Evolutionary conservation across 306 rosid genomes (phyloP), one percentile per base, ranked within the genome.

Genomic region (Lathyrus tuberosus): DNA sequence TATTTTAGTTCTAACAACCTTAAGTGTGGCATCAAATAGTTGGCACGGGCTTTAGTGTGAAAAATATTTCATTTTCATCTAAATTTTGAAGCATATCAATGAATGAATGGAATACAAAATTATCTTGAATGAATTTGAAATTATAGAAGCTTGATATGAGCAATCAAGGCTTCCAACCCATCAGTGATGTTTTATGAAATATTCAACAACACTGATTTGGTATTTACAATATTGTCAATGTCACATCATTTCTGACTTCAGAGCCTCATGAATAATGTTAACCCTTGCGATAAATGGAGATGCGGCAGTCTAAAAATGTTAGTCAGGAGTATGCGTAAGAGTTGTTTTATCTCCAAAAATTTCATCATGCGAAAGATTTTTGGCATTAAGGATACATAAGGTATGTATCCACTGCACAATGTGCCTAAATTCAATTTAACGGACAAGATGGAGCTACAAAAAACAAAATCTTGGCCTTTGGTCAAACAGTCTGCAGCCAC

Each of bases 291-390:
- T 30, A 46, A 64, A 64, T 56, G 62, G 38, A 26, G 62, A 12
- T 24, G 62, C 7, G 4, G 62, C 28, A 18, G 24, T 6, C 24
- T n/a, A 59, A 33, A 31, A 24, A 59, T 35, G 3, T 10, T 17
- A 71, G n/a, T 3, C 10, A 9, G 37, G 44, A 37, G 53, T 20
- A 63, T 49, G 57, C 57, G 28, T 37, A 62, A 20, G 35, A 18
- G 14, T 42, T 42, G 51, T 63, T 28, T 26, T 10, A 46, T 28
- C 70, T 44, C 70, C 35, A 65, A 14, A 38, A 42, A 9, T n/a
- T 46, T 4, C 16, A 10, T 17, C 38, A n/a, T 26, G 40, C n/a
- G 56, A 26, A 65, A 65, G 15, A 5, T 6, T 10, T 46, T 12
- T 42, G 14, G 38, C 56, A 43, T 42, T 1, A 43, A 43, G 22